These are phyloP conservation scores for Opeltia flavorubescens DNA, from an alignment of 495 filamentous ascomycete genomes.

Conservation along the genomic window DNA sequence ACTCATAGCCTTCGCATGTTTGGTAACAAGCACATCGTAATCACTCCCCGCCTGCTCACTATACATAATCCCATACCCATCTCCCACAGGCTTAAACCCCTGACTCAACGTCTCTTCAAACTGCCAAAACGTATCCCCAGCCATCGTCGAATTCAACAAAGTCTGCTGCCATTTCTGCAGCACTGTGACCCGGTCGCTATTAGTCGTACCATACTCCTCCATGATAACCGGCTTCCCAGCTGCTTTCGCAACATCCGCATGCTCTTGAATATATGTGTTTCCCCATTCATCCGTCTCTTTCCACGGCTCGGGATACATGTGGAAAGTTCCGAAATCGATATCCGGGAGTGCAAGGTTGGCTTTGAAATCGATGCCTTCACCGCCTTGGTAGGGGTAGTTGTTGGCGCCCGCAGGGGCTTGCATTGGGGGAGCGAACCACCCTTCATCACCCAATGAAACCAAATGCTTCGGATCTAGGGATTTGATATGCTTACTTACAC, in stretches of 20 bases:
- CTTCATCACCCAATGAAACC: slow-evolving; percentile 49
- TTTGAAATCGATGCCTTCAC: slow-evolving; percentile 52
- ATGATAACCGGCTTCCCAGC: slow-evolving; percentile 52
- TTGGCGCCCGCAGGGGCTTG: slow-evolving; percentile 18
- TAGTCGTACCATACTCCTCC: slow-evolving; percentile 49
- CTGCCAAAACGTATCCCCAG: slow-evolving; percentile 53
- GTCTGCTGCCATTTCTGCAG: slow-evolving; percentile 46
- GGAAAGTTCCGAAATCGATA: slow-evolving; percentile 55
- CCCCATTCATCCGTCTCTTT: slow-evolving; percentile 29
- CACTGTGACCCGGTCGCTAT: slow-evolving; percentile 11
- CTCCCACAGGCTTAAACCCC: too few relatives aligned
- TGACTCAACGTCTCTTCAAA: too few relatives aligned
- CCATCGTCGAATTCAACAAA: slow-evolving; percentile 34
- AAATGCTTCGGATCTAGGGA: slow-evolving; percentile 47
- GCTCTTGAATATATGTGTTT: slow-evolving; percentile 45
- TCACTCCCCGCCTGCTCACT: too few relatives aligned
- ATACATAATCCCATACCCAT: too few relatives aligned
- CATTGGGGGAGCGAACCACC: slow-evolving; percentile 25
- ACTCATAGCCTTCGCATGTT: too few relatives aligned
- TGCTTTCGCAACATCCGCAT: slow-evolving; percentile 38
- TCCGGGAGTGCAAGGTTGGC: slow-evolving; percentile 39
- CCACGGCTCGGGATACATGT: slow-evolving; percentile 48
- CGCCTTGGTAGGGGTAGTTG: slow-evolving; percentile 45
- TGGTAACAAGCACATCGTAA: too few relatives aligned
- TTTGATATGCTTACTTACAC: slow-evolving; percentile 48